phyloP scores from a whole-genome alignment of 1,139 yeast genomes.

The Kodamaea arcana region DNA sequence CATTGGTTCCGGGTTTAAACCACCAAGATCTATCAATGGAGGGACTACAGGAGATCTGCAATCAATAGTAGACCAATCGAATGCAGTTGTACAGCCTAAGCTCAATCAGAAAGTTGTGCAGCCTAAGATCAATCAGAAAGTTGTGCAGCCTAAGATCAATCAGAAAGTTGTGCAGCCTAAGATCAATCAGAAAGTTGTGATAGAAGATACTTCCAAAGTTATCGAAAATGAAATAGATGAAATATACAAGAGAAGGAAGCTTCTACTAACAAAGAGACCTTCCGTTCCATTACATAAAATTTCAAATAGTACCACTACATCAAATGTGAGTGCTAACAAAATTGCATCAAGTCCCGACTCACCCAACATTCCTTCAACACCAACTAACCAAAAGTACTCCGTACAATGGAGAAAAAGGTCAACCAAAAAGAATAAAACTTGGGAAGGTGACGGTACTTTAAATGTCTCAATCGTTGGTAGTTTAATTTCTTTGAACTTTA shows the following conservation, averaged over 20 bases:
- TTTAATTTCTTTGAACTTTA: constrained; percentile 7
- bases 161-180: no score
- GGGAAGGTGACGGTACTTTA: constrained; percentile 90
- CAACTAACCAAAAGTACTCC: constrained; percentile 17
- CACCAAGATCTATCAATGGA: constrained; percentile 1
- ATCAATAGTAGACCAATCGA: no score
- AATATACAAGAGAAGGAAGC: constrained; percentile 2
- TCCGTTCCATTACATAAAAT: neutral
- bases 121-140: no score
- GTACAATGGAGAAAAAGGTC: constrained; percentile 72
- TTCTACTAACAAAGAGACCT: constrained; percentile 1
- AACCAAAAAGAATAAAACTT: constrained; percentile 77
- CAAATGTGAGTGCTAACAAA: neutral
- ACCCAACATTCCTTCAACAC: neutral
- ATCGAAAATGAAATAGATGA: neutral
- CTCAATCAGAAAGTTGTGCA: neutral
- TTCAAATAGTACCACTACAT: neutral
- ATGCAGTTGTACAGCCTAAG: neutral
- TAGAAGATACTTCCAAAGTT: no score
- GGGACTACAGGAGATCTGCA: no score
- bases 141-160: neutral
- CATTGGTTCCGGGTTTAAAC: neutral
- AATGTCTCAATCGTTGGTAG: constrained; percentile 4
- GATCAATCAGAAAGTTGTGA: no score
- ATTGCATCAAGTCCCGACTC: neutral